Conservation (phyloP, 2,329 filamentous ascomycete genomes). For the Xylariaceae sp. region DNA sequence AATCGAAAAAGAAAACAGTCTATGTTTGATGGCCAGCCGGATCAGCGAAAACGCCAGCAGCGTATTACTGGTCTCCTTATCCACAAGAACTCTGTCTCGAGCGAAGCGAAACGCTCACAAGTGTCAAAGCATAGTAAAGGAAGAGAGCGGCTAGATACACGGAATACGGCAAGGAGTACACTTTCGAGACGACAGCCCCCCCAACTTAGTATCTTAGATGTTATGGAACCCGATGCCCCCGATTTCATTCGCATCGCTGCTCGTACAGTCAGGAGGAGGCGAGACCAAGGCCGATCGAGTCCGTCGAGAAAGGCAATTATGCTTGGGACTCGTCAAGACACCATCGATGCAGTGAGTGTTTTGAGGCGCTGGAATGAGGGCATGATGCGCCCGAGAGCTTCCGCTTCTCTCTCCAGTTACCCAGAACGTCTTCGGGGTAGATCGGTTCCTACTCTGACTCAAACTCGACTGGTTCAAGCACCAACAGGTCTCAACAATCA, state of each 20-base stretch:
- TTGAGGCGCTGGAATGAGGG: slow-evolving; percentile 54
- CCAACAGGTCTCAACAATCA: neutral
- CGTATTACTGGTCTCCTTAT: slow-evolving; percentile 29
- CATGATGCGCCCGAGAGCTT: slow-evolving; percentile 41
- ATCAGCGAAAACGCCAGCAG: slow-evolving; percentile 28
- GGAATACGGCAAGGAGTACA: slow-evolving; percentile 8
- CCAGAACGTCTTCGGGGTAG: neutral
- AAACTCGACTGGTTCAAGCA: neutral
- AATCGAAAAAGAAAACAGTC: slow-evolving; percentile 32
- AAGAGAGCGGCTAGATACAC: slow-evolving; percentile 11
- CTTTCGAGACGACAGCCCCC: slow-evolving; percentile 34
- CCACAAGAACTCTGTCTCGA: slow-evolving; percentile 19
- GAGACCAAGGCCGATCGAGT: slow-evolving; percentile 49
- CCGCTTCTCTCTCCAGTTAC: neutral
- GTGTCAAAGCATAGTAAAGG: neutral
- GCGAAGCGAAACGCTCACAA: neutral
- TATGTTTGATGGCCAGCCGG: slow-evolving; percentile 28
- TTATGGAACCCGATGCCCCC: slow-evolving; percentile 49
- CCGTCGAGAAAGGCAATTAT: slow-evolving; percentile 53
- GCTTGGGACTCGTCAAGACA: slow-evolving; percentile 56
- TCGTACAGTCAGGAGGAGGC: slow-evolving; percentile 46
- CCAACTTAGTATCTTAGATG: slow-evolving; percentile 56
- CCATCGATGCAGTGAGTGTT: slow-evolving; percentile 50
- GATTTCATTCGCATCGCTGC: slow-evolving; percentile 57
- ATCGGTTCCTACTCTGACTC: neutral